Conservation (phyloP, 768 basidiomycete species). For the Suillus spraguei region DNA sequence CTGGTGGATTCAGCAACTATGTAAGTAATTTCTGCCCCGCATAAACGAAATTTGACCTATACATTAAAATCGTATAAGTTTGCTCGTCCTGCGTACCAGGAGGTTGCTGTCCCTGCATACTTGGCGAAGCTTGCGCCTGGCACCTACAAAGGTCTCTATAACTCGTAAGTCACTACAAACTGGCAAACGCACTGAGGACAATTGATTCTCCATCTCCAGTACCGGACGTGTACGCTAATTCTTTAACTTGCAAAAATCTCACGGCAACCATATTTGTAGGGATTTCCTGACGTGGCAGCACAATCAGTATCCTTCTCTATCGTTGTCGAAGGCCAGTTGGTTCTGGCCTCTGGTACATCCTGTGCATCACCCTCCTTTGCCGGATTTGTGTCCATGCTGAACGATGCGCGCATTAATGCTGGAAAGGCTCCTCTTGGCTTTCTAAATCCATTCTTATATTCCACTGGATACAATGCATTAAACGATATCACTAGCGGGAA, state of each 20-base stretch:
- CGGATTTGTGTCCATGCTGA: neutral
- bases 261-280: conserved; percentile 35
- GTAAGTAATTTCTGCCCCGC: conserved; percentile 37
- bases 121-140: conserved; percentile 47
- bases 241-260: neutral
- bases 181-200: neutral
- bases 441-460: neutral
- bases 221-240: conserved; percentile 50
- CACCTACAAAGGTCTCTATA: conserved; percentile 61
- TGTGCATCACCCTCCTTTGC: neutral
- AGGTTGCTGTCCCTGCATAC: conserved; percentile 44
- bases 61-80: conserved; percentile 46
- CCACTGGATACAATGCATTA: neutral
- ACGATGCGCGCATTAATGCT: neutral
- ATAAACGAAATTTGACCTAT: neutral
- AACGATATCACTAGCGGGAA: conserved; percentile 50
- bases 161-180: conserved; percentile 41
- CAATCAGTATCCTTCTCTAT: conserved; percentile 54
- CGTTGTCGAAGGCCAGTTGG: conserved; percentile 39
- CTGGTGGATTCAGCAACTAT: conserved; percentile 37
- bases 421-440: neutral
- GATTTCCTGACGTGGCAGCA: conserved; percentile 67
- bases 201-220: conserved; percentile 29
- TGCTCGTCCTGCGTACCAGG: conserved; percentile 55
- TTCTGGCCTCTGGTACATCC: conserved; percentile 32